Base-by-base conservation (phyloP, 352 stramenopile genomes). In the Pythium aristosporum region DNA sequence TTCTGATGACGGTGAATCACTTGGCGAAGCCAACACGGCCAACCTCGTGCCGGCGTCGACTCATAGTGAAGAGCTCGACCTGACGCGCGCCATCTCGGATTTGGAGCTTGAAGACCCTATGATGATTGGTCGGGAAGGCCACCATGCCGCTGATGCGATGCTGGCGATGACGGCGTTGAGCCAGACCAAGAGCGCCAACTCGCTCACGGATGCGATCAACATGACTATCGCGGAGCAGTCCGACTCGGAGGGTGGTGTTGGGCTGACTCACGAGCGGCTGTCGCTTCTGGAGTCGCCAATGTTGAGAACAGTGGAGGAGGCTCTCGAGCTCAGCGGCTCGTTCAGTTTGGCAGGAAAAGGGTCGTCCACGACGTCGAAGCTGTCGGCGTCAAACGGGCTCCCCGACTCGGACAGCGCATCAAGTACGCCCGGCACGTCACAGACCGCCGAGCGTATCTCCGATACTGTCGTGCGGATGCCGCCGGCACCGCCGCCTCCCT, bases 31-130 rank as follows among this genome's bases (percentile, higher is more conserved):
- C 2, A 60, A 65, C 21, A 71, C 71, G 9, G 79, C 67, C 0
- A 90, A 91, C 50, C 53, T 93, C 20, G 81, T 89, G 12, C 80
- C 85, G 0, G 87, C 87, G 0, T 92, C 82, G 0, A 81, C 73
- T 1, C 87, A 95, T 62, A 89, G 81, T 25, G 80, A 93, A 63
- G 80, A 83, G 15, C 75, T 95, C 0, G 87, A 95, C 52, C 60
- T 93, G 25, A 82, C 85, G 11, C 76, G 83, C 3, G 87, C 87
- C 23, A 96, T 96, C 30, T 92, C 87, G 3, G 82, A 94, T 58
- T 58, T 96, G 28, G 82, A 92, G 67, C 74, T 96, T 0, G 85
- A 96, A 67, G 85, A 96, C 44, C 87, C 87, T 0, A 92, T 94
- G 82, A 89, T 91, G 81, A 88, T 93, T 18, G 77, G 79, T 15